A percentile compares a stretch with the other conserved stretches of the same genome.
Evolutionary conservation across 495 filamentous ascomycete species (phyloP).

Genomic region (Hypoxylon subgilvum): DNA sequence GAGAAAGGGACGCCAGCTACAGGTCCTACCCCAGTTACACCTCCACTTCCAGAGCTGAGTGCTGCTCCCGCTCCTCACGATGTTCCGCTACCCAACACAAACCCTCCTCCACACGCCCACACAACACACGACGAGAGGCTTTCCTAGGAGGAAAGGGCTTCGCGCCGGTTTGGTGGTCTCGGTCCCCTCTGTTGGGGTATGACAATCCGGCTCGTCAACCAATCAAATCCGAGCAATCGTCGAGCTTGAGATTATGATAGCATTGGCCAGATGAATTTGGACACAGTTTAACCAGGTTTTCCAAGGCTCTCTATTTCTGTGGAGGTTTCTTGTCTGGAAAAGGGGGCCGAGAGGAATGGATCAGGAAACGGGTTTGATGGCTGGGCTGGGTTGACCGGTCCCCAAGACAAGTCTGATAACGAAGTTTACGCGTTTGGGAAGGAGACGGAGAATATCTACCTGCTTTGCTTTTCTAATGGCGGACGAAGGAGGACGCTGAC

Average conservation of each 20-base stretch:
- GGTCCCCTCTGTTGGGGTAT: conserved; percentile 20
- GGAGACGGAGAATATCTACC: background rate
- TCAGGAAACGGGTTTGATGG: conserved; percentile 12
- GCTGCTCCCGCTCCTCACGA: conserved; percentile 29
- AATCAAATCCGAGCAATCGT: background rate
- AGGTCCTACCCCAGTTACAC: background rate
- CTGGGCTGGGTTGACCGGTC: conserved; percentile 6
- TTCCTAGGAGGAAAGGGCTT: conserved; percentile 29
- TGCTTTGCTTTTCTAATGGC: no score
- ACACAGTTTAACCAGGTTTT: conserved; percentile 7
- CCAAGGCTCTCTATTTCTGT: background rate
- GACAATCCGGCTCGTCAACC: conserved; percentile 26
- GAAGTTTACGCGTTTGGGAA: conserved; percentile 11
- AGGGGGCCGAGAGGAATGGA: background rate
- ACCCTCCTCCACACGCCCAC: conserved; percentile 26
- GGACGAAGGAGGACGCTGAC: conserved; percentile 5
- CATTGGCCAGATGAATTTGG: background rate
- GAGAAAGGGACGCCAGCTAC: conserved; percentile 26
- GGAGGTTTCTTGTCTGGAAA: conserved; percentile 1
- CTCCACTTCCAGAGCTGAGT: conserved; percentile 10
- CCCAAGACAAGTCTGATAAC: conserved; percentile 12
- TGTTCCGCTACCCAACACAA: conserved; percentile 26
- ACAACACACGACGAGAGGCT: conserved; percentile 32
- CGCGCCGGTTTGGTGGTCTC: conserved; percentile 5
- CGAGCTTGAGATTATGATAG: background rate